Percentiles rank a stretch among this genome's conserved stretches.
Evolutionary conservation across 305 asterid species (phyloP).

Genomic region (Rubia tinctorum): DNA sequence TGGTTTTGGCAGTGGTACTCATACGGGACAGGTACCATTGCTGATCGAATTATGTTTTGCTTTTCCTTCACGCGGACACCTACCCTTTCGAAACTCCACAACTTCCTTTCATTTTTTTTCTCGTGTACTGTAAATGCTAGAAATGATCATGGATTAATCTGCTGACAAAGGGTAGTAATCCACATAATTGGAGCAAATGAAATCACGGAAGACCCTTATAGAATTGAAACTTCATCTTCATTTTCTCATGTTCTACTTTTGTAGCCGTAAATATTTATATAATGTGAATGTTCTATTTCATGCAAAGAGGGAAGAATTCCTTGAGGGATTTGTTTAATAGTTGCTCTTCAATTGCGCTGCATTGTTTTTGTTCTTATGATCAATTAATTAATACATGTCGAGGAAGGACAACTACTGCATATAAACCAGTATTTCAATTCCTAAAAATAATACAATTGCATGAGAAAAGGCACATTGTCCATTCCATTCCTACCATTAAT

Average conservation of each 20-base stretch:
- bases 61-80: background rate
- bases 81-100: background rate
- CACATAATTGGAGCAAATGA: background rate
- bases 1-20: conserved; percentile 30
- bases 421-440: background rate
- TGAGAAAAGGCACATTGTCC: background rate
- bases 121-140: conserved; percentile 2
- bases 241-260: background rate
- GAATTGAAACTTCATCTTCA: background rate
- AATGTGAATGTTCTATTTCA: background rate
- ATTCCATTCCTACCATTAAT: background rate
- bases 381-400: background rate
- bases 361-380: background rate
- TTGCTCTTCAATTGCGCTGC: background rate
- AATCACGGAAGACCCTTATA: background rate
- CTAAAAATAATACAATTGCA: background rate
- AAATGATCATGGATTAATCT: background rate
- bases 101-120: background rate
- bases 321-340: background rate
- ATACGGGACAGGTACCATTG: conserved; percentile 50
- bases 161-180: background rate
- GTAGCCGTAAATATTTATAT: too few species aligned
- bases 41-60: conserved; percentile 17
- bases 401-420: background rate
- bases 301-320: background rate